Base-by-base conservation (phyloP, 192 early-diverging fungal species). In the Mortierella alpina region DNA sequence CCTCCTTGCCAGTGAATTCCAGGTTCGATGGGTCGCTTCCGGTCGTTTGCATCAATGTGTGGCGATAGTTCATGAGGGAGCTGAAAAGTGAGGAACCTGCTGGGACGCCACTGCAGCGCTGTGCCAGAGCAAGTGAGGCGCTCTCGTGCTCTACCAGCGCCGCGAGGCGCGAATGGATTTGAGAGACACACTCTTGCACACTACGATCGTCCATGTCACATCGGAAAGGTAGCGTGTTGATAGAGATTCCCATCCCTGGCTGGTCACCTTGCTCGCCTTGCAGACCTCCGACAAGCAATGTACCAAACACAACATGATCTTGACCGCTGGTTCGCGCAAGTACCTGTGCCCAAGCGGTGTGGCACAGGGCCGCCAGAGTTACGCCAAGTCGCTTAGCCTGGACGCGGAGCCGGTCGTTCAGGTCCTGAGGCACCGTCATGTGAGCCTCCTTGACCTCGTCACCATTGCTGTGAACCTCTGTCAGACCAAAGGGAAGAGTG, bases 161-260 rank as follows among this genome's bases (percentile, higher is more conserved):
- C 20, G 54, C 40, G 7, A 67, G 17, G 1, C 40, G 53, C 20
- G 39, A 2, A n/a, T 67, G 65, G 17, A 22, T 57, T 7, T 17
- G 41, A 17, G 11, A 44, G 17, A 67, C 54, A 56, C 52, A 56
- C 17, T 67, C 53, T 10, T n/a, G 22, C 18, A 67, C 40, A 46
- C 65, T 45, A 22, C 53, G n/a, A 4, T 46, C 54, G 41, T 67
- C 65, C 1, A 67, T 15, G 47, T 67, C 65, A 14, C 44, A 46
- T 4, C 65, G 44, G 57, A 69, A 54, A 48, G 67, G 67, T 15
- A 69, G 67, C 44, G 67, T 69, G 40, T 69, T 69, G 54, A 69
- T 69, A 48, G 40, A 59, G 6, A 59, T 20, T 9, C 67, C 67
- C 44, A 69, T 13, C 41, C 46, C 67, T n/a, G 12, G 18, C 5